Evolutionary conservation across 257 asterid genomes (phyloP).

Genomic region (Jacaranda mimosifolia): DNA sequence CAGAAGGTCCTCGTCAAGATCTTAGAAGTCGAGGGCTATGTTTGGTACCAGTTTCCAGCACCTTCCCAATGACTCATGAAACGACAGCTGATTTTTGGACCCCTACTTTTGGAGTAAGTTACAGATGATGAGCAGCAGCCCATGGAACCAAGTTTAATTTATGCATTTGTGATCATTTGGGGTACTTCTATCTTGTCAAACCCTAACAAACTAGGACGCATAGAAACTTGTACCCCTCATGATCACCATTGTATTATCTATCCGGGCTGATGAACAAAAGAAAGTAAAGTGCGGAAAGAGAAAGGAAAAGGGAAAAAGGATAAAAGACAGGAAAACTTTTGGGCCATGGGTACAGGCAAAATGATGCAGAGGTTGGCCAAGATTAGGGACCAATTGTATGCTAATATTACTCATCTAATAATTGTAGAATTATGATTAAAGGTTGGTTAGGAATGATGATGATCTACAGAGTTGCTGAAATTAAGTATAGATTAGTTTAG

Average conservation of each 20-base stretch:
- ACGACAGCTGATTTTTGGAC: constrained; percentile 77
- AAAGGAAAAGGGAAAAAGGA: constrained; percentile 34
- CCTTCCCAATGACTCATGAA: constrained; percentile 74
- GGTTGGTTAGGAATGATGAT: constrained; percentile 40
- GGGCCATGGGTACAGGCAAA: constrained; percentile 56
- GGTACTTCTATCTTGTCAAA: constrained; percentile 28
- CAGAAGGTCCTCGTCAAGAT: constrained; percentile 60
- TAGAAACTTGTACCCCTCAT: constrained; percentile 25
- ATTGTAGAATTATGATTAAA: constrained; percentile 60
- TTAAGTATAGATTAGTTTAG: constrained; percentile 34
- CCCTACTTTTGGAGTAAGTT: constrained; percentile 76
- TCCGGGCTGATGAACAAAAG: constrained; percentile 38
- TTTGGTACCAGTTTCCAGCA: constrained; percentile 78
- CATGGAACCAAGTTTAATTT: neutral
- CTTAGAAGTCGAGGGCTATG: constrained; percentile 82
- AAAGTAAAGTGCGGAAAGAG: constrained; percentile 22
- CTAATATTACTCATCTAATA: constrained; percentile 50
- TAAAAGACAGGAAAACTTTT: constrained; percentile 35
- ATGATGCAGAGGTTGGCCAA: constrained; percentile 56
- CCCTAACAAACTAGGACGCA: constrained; percentile 37
- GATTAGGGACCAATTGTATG: constrained; percentile 54
- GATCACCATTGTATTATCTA: constrained; percentile 23
- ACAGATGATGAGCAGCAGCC: constrained; percentile 51
- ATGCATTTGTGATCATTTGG: neutral
- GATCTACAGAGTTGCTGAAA: constrained; percentile 25